Percentiles rank a stretch among this genome's conserved stretches.
Evolutionary conservation across 352 stramenopile species (phyloP).

Genomic region (Phytophthora constricta): DNA sequence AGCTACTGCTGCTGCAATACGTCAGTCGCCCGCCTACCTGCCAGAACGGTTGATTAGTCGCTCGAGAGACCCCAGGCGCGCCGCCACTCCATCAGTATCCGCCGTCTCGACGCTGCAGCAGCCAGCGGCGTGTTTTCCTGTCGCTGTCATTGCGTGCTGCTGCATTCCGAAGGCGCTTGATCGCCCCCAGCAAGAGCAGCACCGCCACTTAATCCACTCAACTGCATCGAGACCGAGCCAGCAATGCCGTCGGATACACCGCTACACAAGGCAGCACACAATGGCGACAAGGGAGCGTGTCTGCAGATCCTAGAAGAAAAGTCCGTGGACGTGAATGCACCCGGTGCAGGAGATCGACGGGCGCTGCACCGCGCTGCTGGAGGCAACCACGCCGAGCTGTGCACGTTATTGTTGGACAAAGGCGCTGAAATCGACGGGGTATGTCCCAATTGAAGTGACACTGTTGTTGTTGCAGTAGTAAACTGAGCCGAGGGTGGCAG

Average conservation of each 20-base stretch:
- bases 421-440: conserved; percentile 89
- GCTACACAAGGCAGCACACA: conserved; percentile 91
- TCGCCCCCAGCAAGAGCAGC: too few relatives aligned
- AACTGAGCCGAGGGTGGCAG: neutral
- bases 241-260: conserved; percentile 89
- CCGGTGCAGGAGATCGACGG: conserved; percentile 85
- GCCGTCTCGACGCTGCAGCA: neutral
- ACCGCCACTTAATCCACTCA: too few relatives aligned
- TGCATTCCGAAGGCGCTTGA: conserved; percentile 10
- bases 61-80: neutral
- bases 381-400: conserved; percentile 90
- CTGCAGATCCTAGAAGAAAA: conserved; percentile 90
- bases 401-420: conserved; percentile 85
- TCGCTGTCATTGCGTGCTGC: too few relatives aligned
- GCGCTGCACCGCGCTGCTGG: conserved; percentile 88
- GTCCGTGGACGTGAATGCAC: conserved; percentile 88
- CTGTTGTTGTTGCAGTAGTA: neutral
- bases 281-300: conserved; percentile 89
- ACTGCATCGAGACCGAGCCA: conserved; percentile 17
- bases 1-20: conserved; percentile 17
- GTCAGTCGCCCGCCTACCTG: conserved; percentile 5
- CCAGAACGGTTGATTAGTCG: conserved; percentile 7
- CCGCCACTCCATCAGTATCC: neutral
- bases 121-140: too few relatives aligned
- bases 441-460: conserved; percentile 11